phyloP scores from a whole-genome alignment of 2,329 filamentous ascomycete genomes.

The Alternaria gaisen region DNA sequence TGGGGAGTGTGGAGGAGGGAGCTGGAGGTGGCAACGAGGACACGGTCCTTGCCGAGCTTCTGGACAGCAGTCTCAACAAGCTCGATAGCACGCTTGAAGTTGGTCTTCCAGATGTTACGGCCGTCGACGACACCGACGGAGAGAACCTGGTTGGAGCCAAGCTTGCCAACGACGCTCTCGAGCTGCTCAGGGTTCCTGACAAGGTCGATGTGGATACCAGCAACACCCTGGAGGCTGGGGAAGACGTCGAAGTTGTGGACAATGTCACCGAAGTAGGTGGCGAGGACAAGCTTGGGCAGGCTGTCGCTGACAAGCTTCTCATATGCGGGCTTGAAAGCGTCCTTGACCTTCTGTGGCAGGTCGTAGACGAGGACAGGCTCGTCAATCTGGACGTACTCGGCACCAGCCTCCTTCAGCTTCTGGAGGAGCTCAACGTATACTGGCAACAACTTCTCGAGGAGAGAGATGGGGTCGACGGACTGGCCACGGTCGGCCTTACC shows the following conservation, averaged over 20 bases:
- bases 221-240: constrained; percentile 73
- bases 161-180: constrained; percentile 79
- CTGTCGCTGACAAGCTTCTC: constrained; percentile 84
- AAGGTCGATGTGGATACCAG: constrained; percentile 92
- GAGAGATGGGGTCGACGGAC: constrained; percentile 89
- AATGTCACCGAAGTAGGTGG: constrained; percentile 99
- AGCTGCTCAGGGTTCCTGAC: constrained; percentile 99
- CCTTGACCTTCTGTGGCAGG: constrained; percentile 87
- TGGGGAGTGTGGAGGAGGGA: constrained; percentile 98
- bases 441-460: constrained; percentile 91
- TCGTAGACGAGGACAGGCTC: constrained; percentile 98
- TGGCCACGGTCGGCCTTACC: constrained; percentile 98
- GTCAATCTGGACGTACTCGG: constrained; percentile 96
- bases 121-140: constrained; percentile 97
- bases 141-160: constrained; percentile 88
- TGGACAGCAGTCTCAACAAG: constrained; percentile 87
- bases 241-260: constrained; percentile 98
- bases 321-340: constrained; percentile 97
- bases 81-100: constrained; percentile 95
- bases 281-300: constrained; percentile 87
- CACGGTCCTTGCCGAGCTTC: constrained; percentile 96
- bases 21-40: constrained; percentile 95
- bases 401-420: constrained; percentile 95
- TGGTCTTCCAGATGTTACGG: constrained; percentile 99
- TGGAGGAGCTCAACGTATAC: constrained; percentile 92